Conservation (phyloP, 352 stramenopile species). For the Phytophthora quininea region DNA sequence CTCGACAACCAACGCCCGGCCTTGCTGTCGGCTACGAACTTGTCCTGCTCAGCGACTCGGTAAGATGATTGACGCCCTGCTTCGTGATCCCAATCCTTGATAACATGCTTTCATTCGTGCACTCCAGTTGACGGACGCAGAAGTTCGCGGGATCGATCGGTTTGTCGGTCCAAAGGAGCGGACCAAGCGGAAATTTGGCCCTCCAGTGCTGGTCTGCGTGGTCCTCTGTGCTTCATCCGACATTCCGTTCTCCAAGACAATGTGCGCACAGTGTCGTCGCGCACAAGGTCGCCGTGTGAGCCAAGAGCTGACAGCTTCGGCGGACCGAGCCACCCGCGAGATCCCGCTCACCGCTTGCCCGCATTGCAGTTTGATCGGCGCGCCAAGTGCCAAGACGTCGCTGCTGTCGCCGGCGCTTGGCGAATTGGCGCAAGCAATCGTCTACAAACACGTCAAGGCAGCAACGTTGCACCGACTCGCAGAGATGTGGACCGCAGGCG, state of each 20-base stretch:
- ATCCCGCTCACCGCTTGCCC: constrained; percentile 49
- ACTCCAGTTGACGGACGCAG: constrained; percentile 49
- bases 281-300: constrained; percentile 61
- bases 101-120: neutral
- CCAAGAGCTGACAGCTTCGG: constrained; percentile 21
- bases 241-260: constrained; percentile 50
- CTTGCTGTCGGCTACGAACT: constrained; percentile 45
- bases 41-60: constrained; percentile 64
- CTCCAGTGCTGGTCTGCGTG: constrained; percentile 48
- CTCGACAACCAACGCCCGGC: constrained; percentile 29
- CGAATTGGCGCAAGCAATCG: constrained; percentile 42
- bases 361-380: constrained; percentile 48
- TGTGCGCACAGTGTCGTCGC: constrained; percentile 55
- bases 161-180: constrained; percentile 51
- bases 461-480: constrained; percentile 63
- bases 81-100: constrained; percentile 1
- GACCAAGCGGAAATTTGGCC: constrained; percentile 17
- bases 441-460: constrained; percentile 58
- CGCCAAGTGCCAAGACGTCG: constrained; percentile 16
- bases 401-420: constrained; percentile 39
- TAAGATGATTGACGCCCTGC: constrained; percentile 12
- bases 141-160: constrained; percentile 58
- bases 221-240: constrained; percentile 44
- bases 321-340: constrained; percentile 13
- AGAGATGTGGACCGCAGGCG: constrained; percentile 38